Conservation (phyloP, 345 rosid genomes). For the Firmiana major region DNA sequence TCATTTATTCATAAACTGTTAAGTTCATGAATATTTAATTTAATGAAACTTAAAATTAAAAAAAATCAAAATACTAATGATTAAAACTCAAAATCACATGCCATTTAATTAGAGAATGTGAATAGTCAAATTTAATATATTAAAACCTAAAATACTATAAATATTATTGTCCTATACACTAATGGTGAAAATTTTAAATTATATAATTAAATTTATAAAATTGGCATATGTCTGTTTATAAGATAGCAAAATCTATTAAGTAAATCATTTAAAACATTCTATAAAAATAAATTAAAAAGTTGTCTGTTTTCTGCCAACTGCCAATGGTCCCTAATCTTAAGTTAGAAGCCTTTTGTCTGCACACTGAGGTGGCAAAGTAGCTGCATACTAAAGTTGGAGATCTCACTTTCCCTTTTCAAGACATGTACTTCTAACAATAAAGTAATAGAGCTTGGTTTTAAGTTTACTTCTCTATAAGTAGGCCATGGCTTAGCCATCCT, state of each 20-base stretch:
- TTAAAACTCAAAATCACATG: too few relatives aligned
- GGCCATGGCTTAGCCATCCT: constrained; percentile 12
- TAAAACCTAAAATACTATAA: too few relatives aligned
- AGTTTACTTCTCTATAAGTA: not conserved
- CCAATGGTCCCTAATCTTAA: not conserved
- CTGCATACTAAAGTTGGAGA: not conserved
- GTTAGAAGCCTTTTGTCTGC: not conserved
- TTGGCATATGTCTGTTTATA: not conserved
- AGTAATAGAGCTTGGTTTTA: not conserved
- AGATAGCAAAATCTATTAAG: not conserved
- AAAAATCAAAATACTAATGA: too few relatives aligned
- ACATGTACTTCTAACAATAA: not conserved
- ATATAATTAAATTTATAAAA: not conserved
- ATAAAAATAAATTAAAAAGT: not conserved
- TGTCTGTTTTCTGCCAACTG: not conserved
- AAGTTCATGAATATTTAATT: too few relatives aligned
- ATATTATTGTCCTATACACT: not conserved
- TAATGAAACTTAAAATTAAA: too few relatives aligned
- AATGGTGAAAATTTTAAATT: not conserved
- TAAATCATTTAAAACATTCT: not conserved
- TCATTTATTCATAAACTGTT: too few relatives aligned
- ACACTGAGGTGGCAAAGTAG: not conserved
- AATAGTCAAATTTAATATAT: too few relatives aligned
- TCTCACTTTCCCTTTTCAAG: not conserved
- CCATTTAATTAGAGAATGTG: too few relatives aligned